phyloP scores from a whole-genome alignment of 768 basidiomycete genomes.

The Kwoniella pini region DNA sequence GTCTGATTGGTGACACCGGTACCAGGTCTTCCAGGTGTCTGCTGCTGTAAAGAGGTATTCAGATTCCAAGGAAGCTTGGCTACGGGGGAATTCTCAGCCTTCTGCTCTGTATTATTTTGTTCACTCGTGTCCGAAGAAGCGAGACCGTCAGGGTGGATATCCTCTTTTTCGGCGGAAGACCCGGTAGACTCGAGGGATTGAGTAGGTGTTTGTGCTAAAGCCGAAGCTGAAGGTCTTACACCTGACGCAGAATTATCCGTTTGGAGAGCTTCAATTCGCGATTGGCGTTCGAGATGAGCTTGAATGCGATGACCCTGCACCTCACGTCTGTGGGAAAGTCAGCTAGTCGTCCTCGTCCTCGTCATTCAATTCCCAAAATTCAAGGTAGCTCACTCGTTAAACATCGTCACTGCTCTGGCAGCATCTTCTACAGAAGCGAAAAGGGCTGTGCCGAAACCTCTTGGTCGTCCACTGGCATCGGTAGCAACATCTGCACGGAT shows the following conservation, averaged over 20 bases:
- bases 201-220: neutral
- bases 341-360: constrained; percentile 6
- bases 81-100: constrained; percentile 7
- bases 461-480: constrained; percentile 80
- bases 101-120: neutral
- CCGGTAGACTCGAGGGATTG: neutral
- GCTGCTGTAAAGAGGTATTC: constrained; percentile 28
- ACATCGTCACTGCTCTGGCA: constrained; percentile 77
- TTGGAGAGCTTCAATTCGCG: neutral
- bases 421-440: constrained; percentile 83
- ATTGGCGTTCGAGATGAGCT: constrained; percentile 74
- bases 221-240: neutral
- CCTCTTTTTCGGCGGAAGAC: neutral
- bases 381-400: constrained; percentile 72
- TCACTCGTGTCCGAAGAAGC: constrained; percentile 4
- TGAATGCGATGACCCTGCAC: constrained; percentile 83
- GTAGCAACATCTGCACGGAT: constrained; percentile 70
- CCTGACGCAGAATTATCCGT: neutral
- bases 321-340: constrained; percentile 65
- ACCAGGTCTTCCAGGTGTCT: constrained; percentile 13
- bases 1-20: constrained; percentile 14
- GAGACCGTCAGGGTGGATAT: neutral
- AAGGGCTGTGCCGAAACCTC: constrained; percentile 90
- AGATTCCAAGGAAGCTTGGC: constrained; percentile 35
- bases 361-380: neutral